Evolutionary conservation across 805 yeast species (phyloP), one percentile per base, ranked within the genome.

Genomic region (Blastobotrys terrestris): DNA sequence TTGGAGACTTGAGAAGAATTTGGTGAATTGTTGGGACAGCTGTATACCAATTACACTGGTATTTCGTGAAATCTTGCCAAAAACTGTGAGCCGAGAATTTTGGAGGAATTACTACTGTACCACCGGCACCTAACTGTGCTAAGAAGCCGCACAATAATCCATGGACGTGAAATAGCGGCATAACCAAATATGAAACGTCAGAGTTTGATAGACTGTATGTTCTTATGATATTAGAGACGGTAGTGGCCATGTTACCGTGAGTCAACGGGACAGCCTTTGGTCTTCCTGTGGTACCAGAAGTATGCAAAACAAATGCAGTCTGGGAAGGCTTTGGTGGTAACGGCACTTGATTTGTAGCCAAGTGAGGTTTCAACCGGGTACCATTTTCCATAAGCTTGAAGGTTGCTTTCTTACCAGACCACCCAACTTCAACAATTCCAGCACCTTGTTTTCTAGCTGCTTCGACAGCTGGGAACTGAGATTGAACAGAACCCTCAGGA

Each of bases 111-210:
- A 84, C 76, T 1, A 74, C 81, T 0, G 80, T 65, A 21, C 87
- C 87, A 16, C 81, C 83, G 0, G 83, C 72, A 20, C 78, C 72
- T 46, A 83, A 71, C 0, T 89, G 79, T 0, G 86, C 79, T 46
- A 84, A 60, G 22, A 84, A 67, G 0, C 85, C 87, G 53, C 86
- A 85, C 56, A 83, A 76, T 47, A 84, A 69, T 0, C 91, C 91
- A 63, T 84, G 91, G 39, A 84, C 89, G 62, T 84, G 91, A 74
- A 84, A 84, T 41, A 84, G 67, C 1, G 91, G 91, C 91, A 84
- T 84, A 21, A 84, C 88, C 44, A 84, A 67, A 61, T 82, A 83
- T 2, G 84, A 72, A 31, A 77, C 65, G 62, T 84, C 91, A 13
- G 61, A 53, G 0, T 69, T 52, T 2, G 77, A 65, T 47, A 84